Conservation (phyloP, 2,329 filamentous ascomycete species). For the Aspergillus sojae region DNA sequence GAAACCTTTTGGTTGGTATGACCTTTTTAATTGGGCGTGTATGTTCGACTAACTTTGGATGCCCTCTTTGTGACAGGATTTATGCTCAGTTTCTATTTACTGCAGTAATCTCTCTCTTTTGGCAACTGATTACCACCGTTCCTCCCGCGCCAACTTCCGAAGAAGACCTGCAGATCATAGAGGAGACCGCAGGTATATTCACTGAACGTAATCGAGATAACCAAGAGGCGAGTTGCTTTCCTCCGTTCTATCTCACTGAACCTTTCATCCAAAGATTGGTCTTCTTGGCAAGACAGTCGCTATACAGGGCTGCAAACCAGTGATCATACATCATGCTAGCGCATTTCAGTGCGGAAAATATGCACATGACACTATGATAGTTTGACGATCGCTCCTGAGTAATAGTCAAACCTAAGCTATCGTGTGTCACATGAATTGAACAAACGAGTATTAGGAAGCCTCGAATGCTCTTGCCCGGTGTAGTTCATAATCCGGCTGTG, state of each 20-base stretch:
- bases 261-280: conserved; percentile 22
- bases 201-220: conserved; percentile 13
- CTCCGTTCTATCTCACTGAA: conserved; percentile 25
- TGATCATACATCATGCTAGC: background rate
- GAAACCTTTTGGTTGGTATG: conserved; percentile 26
- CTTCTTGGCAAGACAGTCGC: conserved; percentile 27
- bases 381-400: background rate
- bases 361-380: background rate
- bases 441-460: background rate
- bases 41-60: background rate
- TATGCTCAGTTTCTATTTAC: conserved; percentile 28
- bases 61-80: conserved; percentile 18
- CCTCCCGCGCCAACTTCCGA: conserved; percentile 16
- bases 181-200: conserved; percentile 19
- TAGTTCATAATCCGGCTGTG: background rate
- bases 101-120: conserved; percentile 24
- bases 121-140: conserved; percentile 21
- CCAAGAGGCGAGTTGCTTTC: conserved; percentile 17
- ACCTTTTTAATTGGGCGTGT: background rate
- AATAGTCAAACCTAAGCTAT: background rate
- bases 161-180: conserved; percentile 22
- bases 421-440: background rate
- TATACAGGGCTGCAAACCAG: background rate
- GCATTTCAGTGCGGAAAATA: background rate
- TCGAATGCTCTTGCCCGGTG: background rate